Conservation (phyloP, 2,329 filamentous ascomycete genomes). For the Rhynchosporium agropyri region DNA sequence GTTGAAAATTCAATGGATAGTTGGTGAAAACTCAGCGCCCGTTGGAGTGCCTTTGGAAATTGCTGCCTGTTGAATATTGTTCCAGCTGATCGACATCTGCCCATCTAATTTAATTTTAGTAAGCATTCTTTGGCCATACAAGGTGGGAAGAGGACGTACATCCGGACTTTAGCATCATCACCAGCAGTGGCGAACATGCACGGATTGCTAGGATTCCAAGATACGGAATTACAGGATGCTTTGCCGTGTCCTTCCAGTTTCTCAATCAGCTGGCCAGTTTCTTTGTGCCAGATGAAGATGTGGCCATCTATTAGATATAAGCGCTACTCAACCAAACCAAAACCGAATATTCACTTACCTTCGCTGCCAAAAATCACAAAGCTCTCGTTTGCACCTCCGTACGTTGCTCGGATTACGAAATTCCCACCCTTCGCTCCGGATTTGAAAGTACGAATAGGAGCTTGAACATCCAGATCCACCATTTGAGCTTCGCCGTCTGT, state of each 20-base stretch:
- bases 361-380: conserved; percentile 93
- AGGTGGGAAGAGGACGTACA: conserved; percentile 62
- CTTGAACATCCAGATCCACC: conserved; percentile 73
- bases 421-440: conserved; percentile 73
- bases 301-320: conserved; percentile 53
- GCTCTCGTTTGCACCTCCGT: conserved; percentile 89
- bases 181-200: conserved; percentile 88
- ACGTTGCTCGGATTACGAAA: conserved; percentile 78
- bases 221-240: conserved; percentile 81
- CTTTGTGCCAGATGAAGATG: conserved; percentile 90
- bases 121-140: not conserved
- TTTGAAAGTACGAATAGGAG: conserved; percentile 69
- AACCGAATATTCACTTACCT: conserved; percentile 55
- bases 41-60: conserved; percentile 26
- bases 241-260: conserved; percentile 73
- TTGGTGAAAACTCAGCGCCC: conserved; percentile 25
- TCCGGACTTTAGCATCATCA: conserved; percentile 81
- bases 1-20: conserved; percentile 1
- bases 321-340: conserved; percentile 9
- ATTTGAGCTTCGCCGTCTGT: conserved; percentile 76
- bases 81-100: conserved; percentile 21
- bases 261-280: conserved; percentile 74
- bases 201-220: conserved; percentile 85
- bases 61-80: conserved; percentile 17
- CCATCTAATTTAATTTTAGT: conserved; percentile 22